Evolutionary conservation across 1,284 basidiomycete species (phyloP), one percentile per base, ranked within the genome.

Genomic region (Ceratobasidium sp.): DNA sequence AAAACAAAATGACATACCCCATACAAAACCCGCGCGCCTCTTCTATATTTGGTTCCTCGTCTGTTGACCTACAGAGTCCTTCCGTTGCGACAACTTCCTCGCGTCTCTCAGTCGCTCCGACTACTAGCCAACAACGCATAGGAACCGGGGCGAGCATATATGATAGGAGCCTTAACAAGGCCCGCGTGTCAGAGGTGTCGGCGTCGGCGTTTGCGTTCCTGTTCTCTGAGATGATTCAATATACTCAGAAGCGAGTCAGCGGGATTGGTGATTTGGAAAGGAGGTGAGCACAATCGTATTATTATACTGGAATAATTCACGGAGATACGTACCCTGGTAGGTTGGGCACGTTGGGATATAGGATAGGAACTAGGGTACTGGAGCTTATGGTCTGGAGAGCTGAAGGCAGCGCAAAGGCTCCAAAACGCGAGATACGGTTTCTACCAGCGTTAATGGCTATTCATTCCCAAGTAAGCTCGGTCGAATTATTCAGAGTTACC

Each of bases 241-340:
- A 99, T 82, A 96, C 94, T 0, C 97, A 99, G 84, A 95, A 93
- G 79, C 88, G 95, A 68, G 97, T 98, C 71, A 91, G 88, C 78
- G 97, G 96, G 9, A 96, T 99, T 76, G 91, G 93, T 79, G 97
- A 99, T 80, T 86, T 99, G 74, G 98, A 99, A 83, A 88, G 92
- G 79, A 86, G 88, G 91, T 91, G 74, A 63, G 81, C 13, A 58
- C 79, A 1, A 5, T 5, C 6, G 29, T 29, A 51, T 16, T 4
- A 43, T 19, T 43, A 34, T 56, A 16, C 39, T 43, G 34, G 34
- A n/a, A 24, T 72, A 31, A 13, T 13, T 7, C 5, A 34, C 31
- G 29, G 48, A 27, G 16, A 46, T 24, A 37, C n/a, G 49, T 2
- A 3, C 34, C 7, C 37, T 43, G n/a, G 24, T 79, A 97, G 95